Evolutionary conservation across 148 eudicot genomes (phyloP), one percentile per base, ranked within the genome.

Genomic region (Cornus kousa): DNA sequence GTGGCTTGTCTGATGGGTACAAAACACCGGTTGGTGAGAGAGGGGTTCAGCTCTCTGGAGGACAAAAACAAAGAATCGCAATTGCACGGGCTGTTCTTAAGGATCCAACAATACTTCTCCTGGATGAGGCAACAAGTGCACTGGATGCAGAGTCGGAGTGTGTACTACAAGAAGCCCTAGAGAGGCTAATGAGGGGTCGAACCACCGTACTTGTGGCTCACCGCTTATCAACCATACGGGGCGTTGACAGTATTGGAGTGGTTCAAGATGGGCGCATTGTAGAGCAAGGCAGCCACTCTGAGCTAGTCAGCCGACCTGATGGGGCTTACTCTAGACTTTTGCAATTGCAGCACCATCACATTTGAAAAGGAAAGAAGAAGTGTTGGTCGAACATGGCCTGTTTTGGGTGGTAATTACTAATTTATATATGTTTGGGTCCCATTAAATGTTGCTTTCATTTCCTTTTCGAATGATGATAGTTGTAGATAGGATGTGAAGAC

Each of bases 101-200:
- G 80, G 88, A 96, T 79, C 99, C 98, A 0, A 85, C 98, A 2
- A 94, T 96, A 48, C 93, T 96, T 2, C 80, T 94, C 1, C 80
- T 96, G 14, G 99, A 96, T 19, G 99, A 96, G 80, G 99, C 99
- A 33, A 96, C 99, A 0, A 96, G 99, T 37, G 99, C 99, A 7
- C 89, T 96, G 0, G 99, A 96, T 43, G 98, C 98, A 0, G 99
- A 96, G 74, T 96, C 99, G 0, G 98, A 96, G 84, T 94, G 98
- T 22, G 94, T 92, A 23, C 84, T 96, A 19, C 99, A 96, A 80
- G 99, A 96, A 79, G 98, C 99, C 0, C 90, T 96, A 0, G 98
- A 96, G 83, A 83, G 98, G 85, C 91, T 96, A 10, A 96, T 96
- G 99, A 88, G 97, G 81, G 95, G 97, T 3, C 92, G 99, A 35